Percentiles rank a stretch among this genome's conserved stretches.
These are phyloP conservation scores for Geotrichum aggregatum DNA, from an alignment of 1,139 yeast genomes.

Conservation along the genomic window DNA sequence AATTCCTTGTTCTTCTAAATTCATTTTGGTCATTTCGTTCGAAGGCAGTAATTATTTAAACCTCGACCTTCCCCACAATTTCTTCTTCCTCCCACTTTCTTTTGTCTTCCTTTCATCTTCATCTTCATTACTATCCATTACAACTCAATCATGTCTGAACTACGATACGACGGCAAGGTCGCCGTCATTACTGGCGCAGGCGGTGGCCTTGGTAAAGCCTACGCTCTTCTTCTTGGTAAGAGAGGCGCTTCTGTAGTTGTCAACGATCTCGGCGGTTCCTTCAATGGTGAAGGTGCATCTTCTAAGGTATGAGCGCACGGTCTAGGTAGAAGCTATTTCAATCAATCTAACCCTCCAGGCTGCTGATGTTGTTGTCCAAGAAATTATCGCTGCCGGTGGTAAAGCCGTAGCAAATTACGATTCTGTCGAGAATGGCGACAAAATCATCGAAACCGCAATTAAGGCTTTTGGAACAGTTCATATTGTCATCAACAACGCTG, in stretches of 20 bases:
- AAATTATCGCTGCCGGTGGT: constrained; percentile 73
- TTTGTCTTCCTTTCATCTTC: not conserved
- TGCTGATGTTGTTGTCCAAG: constrained; percentile 86
- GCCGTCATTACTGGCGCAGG: constrained; percentile 96
- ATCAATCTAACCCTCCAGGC: constrained; percentile 42
- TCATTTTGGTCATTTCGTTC: too few relatives aligned
- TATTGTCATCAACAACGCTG: constrained; percentile 88
- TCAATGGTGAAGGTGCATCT: constrained; percentile 52
- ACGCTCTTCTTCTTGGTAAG: constrained; percentile 80
- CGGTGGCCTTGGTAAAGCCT: constrained; percentile 89
- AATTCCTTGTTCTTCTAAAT: too few relatives aligned
- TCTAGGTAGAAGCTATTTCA: too few relatives aligned
- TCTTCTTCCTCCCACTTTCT: not conserved
- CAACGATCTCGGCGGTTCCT: constrained; percentile 86
- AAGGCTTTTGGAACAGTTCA: constrained; percentile 86
- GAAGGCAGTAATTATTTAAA: constrained; percentile 8
- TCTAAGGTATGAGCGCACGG: constrained; percentile 21
- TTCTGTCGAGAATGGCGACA: constrained; percentile 82
- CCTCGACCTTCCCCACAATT: constrained; percentile 12
- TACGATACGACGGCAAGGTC: constrained; percentile 69
- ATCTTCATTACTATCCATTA: not conserved
- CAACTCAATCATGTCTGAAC: constrained; percentile 26
- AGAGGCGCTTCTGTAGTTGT: constrained; percentile 92
- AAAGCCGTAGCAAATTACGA: constrained; percentile 91
- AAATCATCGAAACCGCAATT: constrained; percentile 81